Percentiles rank a stretch among this genome's conserved stretches.
Conservation (phyloP, 1,284 basidiomycete genomes). For the Leccinum angustisporum region DNA sequence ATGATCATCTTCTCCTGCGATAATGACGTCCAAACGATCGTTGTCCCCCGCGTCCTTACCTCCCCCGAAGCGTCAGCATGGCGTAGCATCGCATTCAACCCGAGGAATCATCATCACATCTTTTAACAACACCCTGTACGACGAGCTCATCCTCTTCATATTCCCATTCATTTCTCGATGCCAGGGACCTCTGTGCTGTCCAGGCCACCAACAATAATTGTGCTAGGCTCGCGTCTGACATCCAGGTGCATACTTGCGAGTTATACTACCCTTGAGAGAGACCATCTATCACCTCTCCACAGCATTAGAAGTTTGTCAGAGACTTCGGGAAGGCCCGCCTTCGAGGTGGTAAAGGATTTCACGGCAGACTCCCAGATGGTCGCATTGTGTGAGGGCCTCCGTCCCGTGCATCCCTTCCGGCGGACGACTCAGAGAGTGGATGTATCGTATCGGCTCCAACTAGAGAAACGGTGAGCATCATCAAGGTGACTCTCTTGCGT, state of each 20-base stretch:
- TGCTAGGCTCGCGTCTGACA: conserved; percentile 59
- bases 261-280: conserved; percentile 3
- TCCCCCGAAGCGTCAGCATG: conserved; percentile 57
- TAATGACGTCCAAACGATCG: conserved; percentile 51
- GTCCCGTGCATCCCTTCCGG: conserved; percentile 39
- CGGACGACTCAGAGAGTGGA: conserved; percentile 50
- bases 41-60: conserved; percentile 52
- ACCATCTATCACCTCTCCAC: conserved; percentile 11
- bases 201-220: conserved; percentile 67
- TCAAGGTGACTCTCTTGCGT: conserved; percentile 13
- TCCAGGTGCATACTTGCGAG: conserved; percentile 44
- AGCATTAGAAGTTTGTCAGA: conserved; percentile 64
- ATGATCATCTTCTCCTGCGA: not conserved
- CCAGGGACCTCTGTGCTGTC: conserved; percentile 61
- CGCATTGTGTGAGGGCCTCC: conserved; percentile 61
- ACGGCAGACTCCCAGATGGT: conserved; percentile 49
- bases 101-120: conserved; percentile 24
- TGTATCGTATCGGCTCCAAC: conserved; percentile 79
- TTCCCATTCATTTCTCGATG: conserved; percentile 62
- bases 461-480: conserved; percentile 67
- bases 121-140: conserved; percentile 63
- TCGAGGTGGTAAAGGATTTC: conserved; percentile 62
- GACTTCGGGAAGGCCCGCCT: conserved; percentile 67
- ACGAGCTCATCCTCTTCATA: conserved; percentile 71
- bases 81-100: conserved; percentile 11